Evolutionary conservation across 1,284 basidiomycete species (phyloP), one percentile per base, ranked within the genome.

Genomic region (Volvariella volvacea): DNA sequence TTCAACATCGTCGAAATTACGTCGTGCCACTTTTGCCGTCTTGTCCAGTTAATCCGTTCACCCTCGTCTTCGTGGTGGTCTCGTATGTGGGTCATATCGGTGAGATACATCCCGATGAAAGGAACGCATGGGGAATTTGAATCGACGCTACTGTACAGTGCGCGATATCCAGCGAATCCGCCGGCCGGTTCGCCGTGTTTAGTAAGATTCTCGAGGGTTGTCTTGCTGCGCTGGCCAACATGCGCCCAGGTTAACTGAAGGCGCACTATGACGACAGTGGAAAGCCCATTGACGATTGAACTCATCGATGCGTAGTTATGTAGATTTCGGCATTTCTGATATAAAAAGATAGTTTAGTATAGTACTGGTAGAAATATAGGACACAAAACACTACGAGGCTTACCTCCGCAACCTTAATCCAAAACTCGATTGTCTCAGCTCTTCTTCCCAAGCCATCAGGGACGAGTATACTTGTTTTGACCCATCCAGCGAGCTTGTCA

Each of bases 361-460:
- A 19, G 22, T 43, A 17, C 28, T 40, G 12, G 44, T 32, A 16
- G 19, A 40, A 9, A 42, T 4, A 38, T 42, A 39, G 22, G 33
- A 50, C 10, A 21, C 40, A 25, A 41, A 39, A 38, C 15, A 40
- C 42, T 16, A 17, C 31, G 17, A 22, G 19, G 58, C 75, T 51
- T 49, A 85, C 85, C 74, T 88, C 83, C 8, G 83, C 80, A 25
- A 86, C 78, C 53, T 77, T 82, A 50, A 88, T 80, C 84, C 83
- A 88, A 55, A 79, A 74, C 47, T 84, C 80, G 28, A 86, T 64
- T n/a, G 70, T 73, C 43, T 78, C 71, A 3, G 78, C 73, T 36
- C 83, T 67, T 54, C 70, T 76, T 10, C 66, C 66, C 43, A 79
- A 58, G 2, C 62, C 63, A 8, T 79, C 74, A 42, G 68, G 64